Conservation (phyloP, 306 rosid species). For the Quillaja saponaria region DNA sequence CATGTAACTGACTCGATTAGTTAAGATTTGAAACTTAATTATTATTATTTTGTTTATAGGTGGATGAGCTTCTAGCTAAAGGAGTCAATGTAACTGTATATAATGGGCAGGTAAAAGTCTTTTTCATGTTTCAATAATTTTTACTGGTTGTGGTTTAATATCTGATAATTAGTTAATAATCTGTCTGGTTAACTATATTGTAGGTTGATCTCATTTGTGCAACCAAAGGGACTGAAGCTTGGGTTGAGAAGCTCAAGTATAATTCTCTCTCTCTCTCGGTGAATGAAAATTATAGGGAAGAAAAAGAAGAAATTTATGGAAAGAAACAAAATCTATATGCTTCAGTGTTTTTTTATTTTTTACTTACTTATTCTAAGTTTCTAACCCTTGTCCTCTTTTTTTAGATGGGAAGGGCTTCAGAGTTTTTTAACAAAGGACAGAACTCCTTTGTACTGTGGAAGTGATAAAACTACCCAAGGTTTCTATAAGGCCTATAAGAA, state of each 20-base stretch:
- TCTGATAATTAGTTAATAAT: conserved; percentile 8
- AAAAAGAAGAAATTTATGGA: too few relatives aligned
- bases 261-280: not conserved
- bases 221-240: conserved; percentile 85
- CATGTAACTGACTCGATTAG: too few relatives aligned
- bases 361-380: too few relatives aligned
- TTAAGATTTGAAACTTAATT: too few relatives aligned
- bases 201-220: conserved; percentile 89
- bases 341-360: not conserved
- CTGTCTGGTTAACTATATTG: conserved; percentile 17
- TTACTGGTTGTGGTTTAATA: not conserved
- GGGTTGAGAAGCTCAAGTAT: conserved; percentile 81
- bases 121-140: conserved; percentile 5
- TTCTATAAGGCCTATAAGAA: conserved; percentile 66
- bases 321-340: too few relatives aligned
- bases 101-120: conserved; percentile 74
- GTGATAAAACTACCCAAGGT: conserved; percentile 44
- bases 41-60: conserved; percentile 45
- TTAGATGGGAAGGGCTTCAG: conserved; percentile 80
- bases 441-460: conserved; percentile 62
- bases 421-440: conserved; percentile 52
- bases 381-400: not conserved
- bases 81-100: conserved; percentile 86
- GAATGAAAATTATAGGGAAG: too few relatives aligned
- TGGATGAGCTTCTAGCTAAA: conserved; percentile 71